Evolutionary conservation across 2,329 filamentous ascomycete species (phyloP).

Genomic region (Graphilbum fragrans): DNA sequence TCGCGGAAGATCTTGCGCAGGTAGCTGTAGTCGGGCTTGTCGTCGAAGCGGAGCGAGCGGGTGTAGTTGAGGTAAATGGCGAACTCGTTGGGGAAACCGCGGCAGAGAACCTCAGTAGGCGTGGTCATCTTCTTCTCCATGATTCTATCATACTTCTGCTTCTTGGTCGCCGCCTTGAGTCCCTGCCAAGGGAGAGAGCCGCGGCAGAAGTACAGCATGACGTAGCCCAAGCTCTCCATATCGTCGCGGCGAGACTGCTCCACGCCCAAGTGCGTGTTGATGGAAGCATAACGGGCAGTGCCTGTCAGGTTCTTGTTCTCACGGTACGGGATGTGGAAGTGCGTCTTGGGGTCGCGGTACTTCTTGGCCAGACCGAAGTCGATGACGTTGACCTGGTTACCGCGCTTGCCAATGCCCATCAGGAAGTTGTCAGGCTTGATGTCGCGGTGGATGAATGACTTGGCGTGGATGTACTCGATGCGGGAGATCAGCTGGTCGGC

Average conservation of each 20-base stretch:
- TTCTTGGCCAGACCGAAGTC: slow-evolving; percentile 99
- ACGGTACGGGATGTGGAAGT: slow-evolving; percentile 98
- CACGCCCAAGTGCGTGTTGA: slow-evolving; percentile 97
- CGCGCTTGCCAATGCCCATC: slow-evolving; percentile 98
- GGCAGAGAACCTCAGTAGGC: slow-evolving; percentile 94
- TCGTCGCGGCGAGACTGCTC: slow-evolving; percentile 99
- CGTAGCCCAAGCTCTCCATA: slow-evolving; percentile 97
- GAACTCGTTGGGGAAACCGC: slow-evolving; percentile 98
- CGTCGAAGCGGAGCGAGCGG: slow-evolving; percentile 93
- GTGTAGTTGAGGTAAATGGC: slow-evolving; percentile 99
- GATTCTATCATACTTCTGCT: slow-evolving; percentile 99
- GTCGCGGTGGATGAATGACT: slow-evolving; percentile 98
- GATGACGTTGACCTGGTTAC: slow-evolving; percentile 98
- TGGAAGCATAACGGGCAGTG: slow-evolving; percentile 94
- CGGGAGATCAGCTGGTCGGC: slow-evolving; percentile 98
- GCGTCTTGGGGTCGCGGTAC: slow-evolving; percentile 98
- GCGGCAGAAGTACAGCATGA: slow-evolving; percentile 99
- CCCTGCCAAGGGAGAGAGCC: slow-evolving; percentile 98
- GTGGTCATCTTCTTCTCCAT: slow-evolving; percentile 99
- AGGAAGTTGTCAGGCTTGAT: slow-evolving; percentile 99
- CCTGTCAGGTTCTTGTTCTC: slow-evolving; percentile 99
- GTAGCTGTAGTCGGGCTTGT: slow-evolving; percentile 99
- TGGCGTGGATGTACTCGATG: slow-evolving; percentile 99
- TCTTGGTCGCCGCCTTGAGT: slow-evolving; percentile 95
- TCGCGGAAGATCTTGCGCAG: slow-evolving; percentile 99